phyloP scores from a whole-genome alignment of 2,329 filamentous ascomycete genomes.

The Ophiostoma sp. region DNA sequence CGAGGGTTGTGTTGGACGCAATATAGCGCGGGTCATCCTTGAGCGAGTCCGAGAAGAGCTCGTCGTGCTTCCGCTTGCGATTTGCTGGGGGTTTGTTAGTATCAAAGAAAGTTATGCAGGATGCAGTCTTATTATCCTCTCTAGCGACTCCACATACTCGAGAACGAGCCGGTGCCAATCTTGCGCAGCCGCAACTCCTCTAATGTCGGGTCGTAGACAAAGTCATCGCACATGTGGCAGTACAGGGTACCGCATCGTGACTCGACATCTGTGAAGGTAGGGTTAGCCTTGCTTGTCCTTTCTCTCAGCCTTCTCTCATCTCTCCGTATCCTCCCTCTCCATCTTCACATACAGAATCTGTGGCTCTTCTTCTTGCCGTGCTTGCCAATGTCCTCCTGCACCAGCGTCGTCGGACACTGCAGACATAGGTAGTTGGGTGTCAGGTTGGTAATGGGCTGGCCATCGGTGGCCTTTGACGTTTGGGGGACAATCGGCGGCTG shows the following conservation, averaged over 20 bases:
- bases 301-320: neutral
- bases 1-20: conserved; percentile 71
- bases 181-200: conserved; percentile 73
- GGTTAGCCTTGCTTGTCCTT: neutral
- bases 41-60: conserved; percentile 62
- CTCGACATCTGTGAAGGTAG: conserved; percentile 64
- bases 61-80: conserved; percentile 75
- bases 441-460: conserved; percentile 58
- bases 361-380: conserved; percentile 71
- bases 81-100: conserved; percentile 40
- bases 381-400: conserved; percentile 63
- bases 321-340: too few species aligned
- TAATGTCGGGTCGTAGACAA: conserved; percentile 78
- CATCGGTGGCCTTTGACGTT: conserved; percentile 61
- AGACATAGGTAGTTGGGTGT: conserved; percentile 71
- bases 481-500: conserved; percentile 64
- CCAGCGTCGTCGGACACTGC: conserved; percentile 70
- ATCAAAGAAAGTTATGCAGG: neutral
- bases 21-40: conserved; percentile 78
- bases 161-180: conserved; percentile 65
- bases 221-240: conserved; percentile 79
- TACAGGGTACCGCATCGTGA: conserved; percentile 73
- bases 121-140: neutral
- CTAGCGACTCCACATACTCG: conserved; percentile 49
- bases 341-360: conserved; percentile 63